phyloP scores from a whole-genome alignment of 371 early-diverging fungal genomes.

The Astathelohania contejeani region DNA sequence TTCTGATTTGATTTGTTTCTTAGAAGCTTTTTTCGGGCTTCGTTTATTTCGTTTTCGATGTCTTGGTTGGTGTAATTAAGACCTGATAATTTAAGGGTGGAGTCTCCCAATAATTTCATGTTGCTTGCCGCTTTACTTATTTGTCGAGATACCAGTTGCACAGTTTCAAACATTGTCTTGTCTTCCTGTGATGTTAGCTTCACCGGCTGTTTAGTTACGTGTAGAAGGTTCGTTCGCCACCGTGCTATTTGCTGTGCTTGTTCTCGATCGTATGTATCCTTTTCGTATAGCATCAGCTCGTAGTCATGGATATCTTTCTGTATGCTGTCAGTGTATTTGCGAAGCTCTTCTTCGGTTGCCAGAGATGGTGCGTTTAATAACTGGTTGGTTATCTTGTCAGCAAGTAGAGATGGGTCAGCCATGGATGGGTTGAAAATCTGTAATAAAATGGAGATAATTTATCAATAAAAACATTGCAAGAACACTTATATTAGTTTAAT shows the following conservation, averaged over 20 bases:
- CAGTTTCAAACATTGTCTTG: constrained; percentile 31
- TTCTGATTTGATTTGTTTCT: constrained; percentile 19
- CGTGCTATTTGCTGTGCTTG: constrained; percentile 11
- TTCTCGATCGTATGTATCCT: constrained; percentile 7
- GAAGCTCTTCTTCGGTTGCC: background rate
- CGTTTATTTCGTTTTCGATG: constrained; percentile 32
- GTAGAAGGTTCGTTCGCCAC: background rate
- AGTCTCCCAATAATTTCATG: constrained; percentile 19
- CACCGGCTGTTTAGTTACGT: background rate
- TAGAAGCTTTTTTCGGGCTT: constrained; percentile 27
- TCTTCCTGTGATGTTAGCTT: background rate
- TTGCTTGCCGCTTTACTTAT: constrained; percentile 41
- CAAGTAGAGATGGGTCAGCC: no score
- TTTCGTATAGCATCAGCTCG: constrained; percentile 26
- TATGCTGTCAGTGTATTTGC: background rate
- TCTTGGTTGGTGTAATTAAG: constrained; percentile 40
- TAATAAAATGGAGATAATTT: no score
- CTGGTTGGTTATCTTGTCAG: no score
- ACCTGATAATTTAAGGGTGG: constrained; percentile 41
- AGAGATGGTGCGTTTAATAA: no score
- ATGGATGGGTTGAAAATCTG: no score
- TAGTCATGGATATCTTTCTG: constrained; percentile 7
- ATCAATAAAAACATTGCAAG: no score
- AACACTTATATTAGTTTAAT: no score
- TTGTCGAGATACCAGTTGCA: constrained; percentile 34